phyloP scores from a whole-genome alignment of 768 basidiomycete genomes.

The Xerocomellus amylosporus region DNA sequence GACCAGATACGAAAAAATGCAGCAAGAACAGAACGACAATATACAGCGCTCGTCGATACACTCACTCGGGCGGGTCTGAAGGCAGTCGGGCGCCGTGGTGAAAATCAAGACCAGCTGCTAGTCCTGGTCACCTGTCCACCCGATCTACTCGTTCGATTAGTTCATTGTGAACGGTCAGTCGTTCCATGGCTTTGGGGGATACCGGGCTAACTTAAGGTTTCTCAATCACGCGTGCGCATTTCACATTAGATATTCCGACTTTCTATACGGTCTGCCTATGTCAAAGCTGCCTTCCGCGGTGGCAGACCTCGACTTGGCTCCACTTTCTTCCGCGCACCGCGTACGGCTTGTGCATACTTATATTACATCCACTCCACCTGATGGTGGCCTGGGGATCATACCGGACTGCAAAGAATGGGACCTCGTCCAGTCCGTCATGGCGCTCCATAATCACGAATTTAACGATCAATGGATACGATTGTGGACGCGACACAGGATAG shows the following conservation, averaged over 20 bases:
- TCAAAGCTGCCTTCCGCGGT: conserved; percentile 42
- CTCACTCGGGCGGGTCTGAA: conserved; percentile 63
- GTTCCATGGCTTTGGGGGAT: neutral
- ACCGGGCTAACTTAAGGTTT: neutral
- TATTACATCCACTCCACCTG: conserved; percentile 64
- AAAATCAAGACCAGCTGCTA: conserved; percentile 68
- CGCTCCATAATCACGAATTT: conserved; percentile 79
- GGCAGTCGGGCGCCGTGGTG: conserved; percentile 75
- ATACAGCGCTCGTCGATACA: conserved; percentile 56
- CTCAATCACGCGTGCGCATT: neutral
- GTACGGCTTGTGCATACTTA: conserved; percentile 74
- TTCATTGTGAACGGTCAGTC: conserved; percentile 71
- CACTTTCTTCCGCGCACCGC: conserved; percentile 70
- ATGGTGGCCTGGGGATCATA: conserved; percentile 82
- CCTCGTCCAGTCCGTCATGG: conserved; percentile 76
- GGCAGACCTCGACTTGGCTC: conserved; percentile 41
- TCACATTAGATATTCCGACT: conserved; percentile 62
- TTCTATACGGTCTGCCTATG: conserved; percentile 69
- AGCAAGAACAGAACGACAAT: conserved; percentile 65
- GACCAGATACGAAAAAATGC: conserved; percentile 60
- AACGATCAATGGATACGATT: conserved; percentile 75
- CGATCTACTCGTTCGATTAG: conserved; percentile 57
- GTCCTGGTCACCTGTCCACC: conserved; percentile 73
- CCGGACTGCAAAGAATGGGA: conserved; percentile 73
- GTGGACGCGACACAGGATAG: conserved; percentile 68